A percentile compares a stretch with the other conserved stretches of the same genome.
Evolutionary conservation across 2,329 filamentous ascomycete genomes (phyloP).

Genomic region (Scopulariopsis brevicaulis): DNA sequence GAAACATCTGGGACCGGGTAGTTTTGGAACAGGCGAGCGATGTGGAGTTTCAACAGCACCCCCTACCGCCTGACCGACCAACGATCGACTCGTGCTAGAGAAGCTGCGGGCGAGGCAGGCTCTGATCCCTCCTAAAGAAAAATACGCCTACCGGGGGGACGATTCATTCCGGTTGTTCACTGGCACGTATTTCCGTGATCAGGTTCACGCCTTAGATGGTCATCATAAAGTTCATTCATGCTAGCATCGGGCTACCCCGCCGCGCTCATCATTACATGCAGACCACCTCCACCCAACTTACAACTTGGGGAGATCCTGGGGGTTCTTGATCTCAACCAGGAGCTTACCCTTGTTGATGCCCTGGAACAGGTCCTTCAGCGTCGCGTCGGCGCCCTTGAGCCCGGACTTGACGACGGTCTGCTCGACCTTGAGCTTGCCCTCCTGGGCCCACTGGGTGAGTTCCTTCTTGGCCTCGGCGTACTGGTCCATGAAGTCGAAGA

Average conservation of each 20-base stretch:
- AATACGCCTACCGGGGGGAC: no score
- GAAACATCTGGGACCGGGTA: background rate
- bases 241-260: no score
- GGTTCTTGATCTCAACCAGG: conserved; percentile 5
- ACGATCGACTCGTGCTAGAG: no score
- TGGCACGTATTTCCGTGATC: no score
- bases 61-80: no score
- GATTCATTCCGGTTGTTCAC: no score
- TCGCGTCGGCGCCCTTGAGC: conserved; percentile 49
- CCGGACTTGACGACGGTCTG: conserved; percentile 64
- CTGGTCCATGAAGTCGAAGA: conserved; percentile 53
- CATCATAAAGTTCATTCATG: no score
- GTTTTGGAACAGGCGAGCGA: no score
- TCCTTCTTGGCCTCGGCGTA: conserved; percentile 47
- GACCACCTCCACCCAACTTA: background rate
- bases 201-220: no score
- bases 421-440: conserved; percentile 61
- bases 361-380: conserved; percentile 51
- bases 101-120: no score
- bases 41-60: no score
- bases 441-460: conserved; percentile 54
- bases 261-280: background rate
- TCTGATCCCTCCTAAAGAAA: no score
- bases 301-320: conserved; percentile 2
- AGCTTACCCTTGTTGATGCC: conserved; percentile 59